Conservation (phyloP, 116 monocot genomes). For the Zostera marina region DNA sequence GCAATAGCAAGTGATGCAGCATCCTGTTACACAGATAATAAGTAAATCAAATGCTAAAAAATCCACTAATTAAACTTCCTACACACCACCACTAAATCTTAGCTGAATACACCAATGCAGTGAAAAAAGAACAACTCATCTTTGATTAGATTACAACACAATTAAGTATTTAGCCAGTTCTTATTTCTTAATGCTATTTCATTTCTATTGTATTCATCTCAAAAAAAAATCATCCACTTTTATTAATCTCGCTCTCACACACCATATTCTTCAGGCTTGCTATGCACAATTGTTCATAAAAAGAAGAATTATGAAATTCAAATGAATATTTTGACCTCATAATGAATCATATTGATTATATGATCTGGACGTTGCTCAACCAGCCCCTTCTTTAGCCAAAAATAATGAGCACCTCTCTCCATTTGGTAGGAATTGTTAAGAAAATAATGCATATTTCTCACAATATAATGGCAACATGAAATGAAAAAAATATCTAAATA, state of each 20-base stretch:
- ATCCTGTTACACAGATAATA: conserved; percentile 36
- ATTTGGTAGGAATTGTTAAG: conserved; percentile 43
- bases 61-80: not conserved
- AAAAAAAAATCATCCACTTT: no score
- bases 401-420: conserved; percentile 83
- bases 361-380: conserved; percentile 77
- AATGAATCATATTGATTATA: conserved; percentile 88
- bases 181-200: no score
- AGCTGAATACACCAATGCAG: not conserved
- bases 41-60: not conserved
- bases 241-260: no score
- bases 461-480: not conserved
- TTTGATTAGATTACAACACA: no score
- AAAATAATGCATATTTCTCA: conserved; percentile 3
- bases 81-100: not conserved
- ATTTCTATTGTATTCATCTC: no score
- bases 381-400: conserved; percentile 54
- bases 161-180: no score
- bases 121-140: no score
- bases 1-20: conserved; percentile 76
- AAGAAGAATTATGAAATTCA: not conserved
- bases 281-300: not conserved
- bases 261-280: no score
- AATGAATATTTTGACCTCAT: conserved; percentile 47
- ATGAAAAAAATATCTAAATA: not conserved